A percentile compares a stretch with the other conserved stretches of the same genome.
These are phyloP conservation scores for Eragrostis nindensis DNA, from an alignment of 176 grass and related monocot species.

Conservation along the genomic window DNA sequence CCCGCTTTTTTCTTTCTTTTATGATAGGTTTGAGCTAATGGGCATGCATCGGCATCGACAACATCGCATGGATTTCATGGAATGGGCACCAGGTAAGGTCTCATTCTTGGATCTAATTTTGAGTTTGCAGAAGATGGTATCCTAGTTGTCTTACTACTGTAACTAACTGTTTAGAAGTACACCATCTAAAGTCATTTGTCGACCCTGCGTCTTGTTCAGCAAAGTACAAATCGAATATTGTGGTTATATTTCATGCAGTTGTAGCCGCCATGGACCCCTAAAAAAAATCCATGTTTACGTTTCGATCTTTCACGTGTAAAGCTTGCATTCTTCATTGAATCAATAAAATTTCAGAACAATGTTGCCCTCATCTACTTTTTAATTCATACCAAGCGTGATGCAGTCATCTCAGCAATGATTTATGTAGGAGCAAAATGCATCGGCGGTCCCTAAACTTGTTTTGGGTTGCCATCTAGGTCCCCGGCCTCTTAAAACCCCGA, in stretches of 20 bases:
- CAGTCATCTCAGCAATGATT: slow-evolving; percentile 18
- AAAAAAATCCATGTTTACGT: neutral
- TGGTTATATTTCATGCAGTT: slow-evolving; percentile 16
- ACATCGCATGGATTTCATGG: slow-evolving; percentile 90
- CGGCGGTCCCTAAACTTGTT: too few relatives aligned
- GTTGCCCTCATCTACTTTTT: neutral
- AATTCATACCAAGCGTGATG: slow-evolving; percentile 14
- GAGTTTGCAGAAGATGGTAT: neutral
- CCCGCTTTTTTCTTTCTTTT: neutral
- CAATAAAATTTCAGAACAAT: neutral
- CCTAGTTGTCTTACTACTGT: neutral
- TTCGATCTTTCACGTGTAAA: neutral
- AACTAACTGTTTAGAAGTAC: neutral
- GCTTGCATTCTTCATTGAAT: slow-evolving; percentile 17
- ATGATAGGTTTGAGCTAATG: slow-evolving; percentile 74
- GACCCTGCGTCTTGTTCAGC: neutral
- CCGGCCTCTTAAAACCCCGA: too few relatives aligned
- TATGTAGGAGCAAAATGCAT: neutral
- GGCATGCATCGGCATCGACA: slow-evolving; percentile 87
- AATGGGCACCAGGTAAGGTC: slow-evolving; percentile 87
- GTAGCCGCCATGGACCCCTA: neutral
- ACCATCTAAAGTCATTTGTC: neutral
- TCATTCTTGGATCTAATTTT: neutral
- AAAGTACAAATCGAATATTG: neutral
- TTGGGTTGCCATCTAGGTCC: too few relatives aligned